A percentile compares a stretch with the other conserved stretches of the same genome.
Conservation (phyloP, 352 stramenopile genomes). For the Blastocystis hominis region DNA sequence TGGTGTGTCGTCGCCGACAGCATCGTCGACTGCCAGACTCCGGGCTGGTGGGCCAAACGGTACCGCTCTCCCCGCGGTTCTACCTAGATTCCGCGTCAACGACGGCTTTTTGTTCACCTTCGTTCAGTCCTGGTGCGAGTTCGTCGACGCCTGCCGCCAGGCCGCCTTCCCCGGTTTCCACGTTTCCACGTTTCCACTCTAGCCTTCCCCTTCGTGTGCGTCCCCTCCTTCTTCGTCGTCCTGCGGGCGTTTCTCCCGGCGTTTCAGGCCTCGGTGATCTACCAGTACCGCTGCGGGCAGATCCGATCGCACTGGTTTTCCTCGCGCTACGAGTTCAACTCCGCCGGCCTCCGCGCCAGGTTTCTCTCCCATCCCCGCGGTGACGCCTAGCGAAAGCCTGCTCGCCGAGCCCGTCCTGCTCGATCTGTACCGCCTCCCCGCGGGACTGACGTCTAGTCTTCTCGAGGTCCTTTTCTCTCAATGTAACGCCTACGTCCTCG, state of each 20-base stretch:
- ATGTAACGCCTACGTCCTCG: constrained; percentile 16
- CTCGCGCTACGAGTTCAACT: neutral
- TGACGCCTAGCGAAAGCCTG: neutral
- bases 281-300: neutral
- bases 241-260: constrained; percentile 1
- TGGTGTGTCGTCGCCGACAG: constrained; percentile 2
- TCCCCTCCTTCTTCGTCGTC: constrained; percentile 14
- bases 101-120: constrained; percentile 2
- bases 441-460: neutral
- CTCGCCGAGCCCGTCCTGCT: neutral
- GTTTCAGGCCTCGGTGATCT: constrained; percentile 8
- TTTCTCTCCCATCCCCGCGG: neutral
- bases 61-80: neutral
- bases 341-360: neutral
- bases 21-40: neutral
- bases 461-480: constrained; percentile 21
- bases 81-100: neutral
- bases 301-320: neutral
- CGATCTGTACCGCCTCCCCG: neutral
- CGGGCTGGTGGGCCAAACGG: neutral
- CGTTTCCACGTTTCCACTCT: neutral
- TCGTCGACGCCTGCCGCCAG: neutral
- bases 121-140: neutral
- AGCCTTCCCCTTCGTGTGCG: neutral
- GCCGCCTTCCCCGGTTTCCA: neutral